A percentile compares a stretch with the other conserved stretches of the same genome.
These are phyloP conservation scores for Sarocladium strictum DNA, from an alignment of 2,329 filamentous ascomycete species.

Conservation along the genomic window DNA sequence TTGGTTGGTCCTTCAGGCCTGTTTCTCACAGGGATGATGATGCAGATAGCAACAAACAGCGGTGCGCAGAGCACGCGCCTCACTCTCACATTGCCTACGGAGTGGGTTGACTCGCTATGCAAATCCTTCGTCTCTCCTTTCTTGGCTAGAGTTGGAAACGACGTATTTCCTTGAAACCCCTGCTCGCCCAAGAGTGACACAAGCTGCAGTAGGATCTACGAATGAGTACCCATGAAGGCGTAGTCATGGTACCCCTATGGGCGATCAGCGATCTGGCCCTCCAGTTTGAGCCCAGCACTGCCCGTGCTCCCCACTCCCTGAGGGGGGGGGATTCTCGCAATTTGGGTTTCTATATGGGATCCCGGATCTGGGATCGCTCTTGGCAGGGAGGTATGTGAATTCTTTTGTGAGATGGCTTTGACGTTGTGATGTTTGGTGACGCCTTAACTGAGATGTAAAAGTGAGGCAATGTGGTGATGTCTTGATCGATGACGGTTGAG, in stretches of 20 bases:
- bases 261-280: too few species aligned
- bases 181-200: too few species aligned
- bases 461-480: not conserved
- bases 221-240: too few species aligned
- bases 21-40: not conserved
- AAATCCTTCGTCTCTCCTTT: too few species aligned
- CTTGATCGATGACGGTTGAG: not conserved
- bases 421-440: not conserved
- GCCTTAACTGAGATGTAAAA: not conserved
- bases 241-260: too few species aligned
- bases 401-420: not conserved
- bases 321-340: not conserved
- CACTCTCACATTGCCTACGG: not conserved
- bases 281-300: too few species aligned
- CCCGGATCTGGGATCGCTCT: not conserved
- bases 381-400: not conserved
- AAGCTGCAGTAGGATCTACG: too few species aligned
- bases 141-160: too few species aligned
- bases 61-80: not conserved
- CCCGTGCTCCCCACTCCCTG: too few species aligned
- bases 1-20: not conserved
- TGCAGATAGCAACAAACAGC: not conserved
- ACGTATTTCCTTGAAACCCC: too few species aligned
- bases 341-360: not conserved
- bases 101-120: too few species aligned